Conservation (phyloP, 306 rosid species). For the Castanea sativa region DNA sequence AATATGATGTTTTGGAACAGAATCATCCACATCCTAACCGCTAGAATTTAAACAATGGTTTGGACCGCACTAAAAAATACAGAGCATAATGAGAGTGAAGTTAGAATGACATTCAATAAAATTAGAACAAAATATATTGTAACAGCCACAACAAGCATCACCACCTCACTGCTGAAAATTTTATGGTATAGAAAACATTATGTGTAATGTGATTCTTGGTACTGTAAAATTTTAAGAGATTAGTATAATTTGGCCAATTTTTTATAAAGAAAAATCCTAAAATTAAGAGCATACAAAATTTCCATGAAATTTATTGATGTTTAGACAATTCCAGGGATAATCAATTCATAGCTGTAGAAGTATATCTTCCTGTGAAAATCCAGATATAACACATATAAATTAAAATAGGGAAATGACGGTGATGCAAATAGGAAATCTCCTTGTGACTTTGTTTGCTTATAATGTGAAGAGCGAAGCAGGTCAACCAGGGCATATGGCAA, state of each 20-base stretch:
- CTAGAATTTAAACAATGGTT: neutral
- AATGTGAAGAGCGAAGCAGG: neutral
- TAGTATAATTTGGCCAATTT: neutral
- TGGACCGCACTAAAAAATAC: neutral
- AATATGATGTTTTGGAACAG: neutral
- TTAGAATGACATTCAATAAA: neutral
- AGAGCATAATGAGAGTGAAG: neutral
- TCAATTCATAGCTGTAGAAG: neutral
- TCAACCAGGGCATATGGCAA: neutral
- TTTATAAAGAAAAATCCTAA: too few relatives aligned
- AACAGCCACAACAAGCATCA: neutral
- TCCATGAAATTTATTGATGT: neutral
- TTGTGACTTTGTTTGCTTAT: neutral
- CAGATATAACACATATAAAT: neutral
- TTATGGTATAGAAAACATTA: neutral
- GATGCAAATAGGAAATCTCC: slow-evolving; percentile 1
- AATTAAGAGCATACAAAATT: neutral
- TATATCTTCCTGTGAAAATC: neutral
- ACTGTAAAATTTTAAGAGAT: neutral
- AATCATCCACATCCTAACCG: neutral
- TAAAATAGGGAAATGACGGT: neutral
- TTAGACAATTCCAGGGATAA: slow-evolving; percentile 3
- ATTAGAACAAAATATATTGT: neutral
- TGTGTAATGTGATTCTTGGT: neutral
- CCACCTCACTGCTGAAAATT: neutral